Evolutionary conservation across 2,329 filamentous ascomycete species (phyloP), one percentile per base, ranked within the genome.

Genomic region (Dothideomycetes sp.): DNA sequence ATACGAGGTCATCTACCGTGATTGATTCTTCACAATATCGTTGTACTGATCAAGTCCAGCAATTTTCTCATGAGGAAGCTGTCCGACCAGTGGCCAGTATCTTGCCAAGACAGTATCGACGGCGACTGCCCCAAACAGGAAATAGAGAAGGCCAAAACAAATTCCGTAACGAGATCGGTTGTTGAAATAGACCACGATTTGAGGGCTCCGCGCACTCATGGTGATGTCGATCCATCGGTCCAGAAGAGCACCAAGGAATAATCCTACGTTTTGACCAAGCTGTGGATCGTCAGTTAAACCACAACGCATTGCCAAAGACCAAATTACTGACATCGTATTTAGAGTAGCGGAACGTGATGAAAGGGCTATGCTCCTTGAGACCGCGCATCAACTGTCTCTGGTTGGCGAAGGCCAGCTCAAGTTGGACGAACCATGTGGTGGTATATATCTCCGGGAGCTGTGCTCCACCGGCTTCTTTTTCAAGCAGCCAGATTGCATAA

Each of bases 301-400:
- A n/a, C n/a, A n/a, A n/a, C n/a, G n/a, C n/a, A n/a, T n/a, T n/a
- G n/a, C n/a, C n/a, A n/a, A n/a, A n/a, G n/a, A n/a, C n/a, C n/a
- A n/a, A n/a, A n/a, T n/a, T 4, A 42, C 40, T 36, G 16, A 42
- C 40, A 43, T 74, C 71, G 43, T 70, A 63, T 25, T 68, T 69
- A 5, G 70, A 69, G 44, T 71, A 71, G n/a, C 72, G 67, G 69
- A 71, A 75, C 45, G 74, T 71, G 18, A 74, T 68, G 49, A 75
- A 75, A 2, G 69, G 68, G 47, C 71, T 75, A 53, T 76, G 72
- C 12, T 74, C 59, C 18, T 67, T 62, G 12, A 75, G 67, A 2
- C 71, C 72, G 47, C 73, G 72, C 45, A 74, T 69, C 3, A 69
- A 65, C 44, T 69, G 69, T 27, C 65, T 64, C 48, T 75, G 62